phyloP scores from a whole-genome alignment of 2,329 filamentous ascomycete genomes.

The Diaporthe ilicicola region DNA sequence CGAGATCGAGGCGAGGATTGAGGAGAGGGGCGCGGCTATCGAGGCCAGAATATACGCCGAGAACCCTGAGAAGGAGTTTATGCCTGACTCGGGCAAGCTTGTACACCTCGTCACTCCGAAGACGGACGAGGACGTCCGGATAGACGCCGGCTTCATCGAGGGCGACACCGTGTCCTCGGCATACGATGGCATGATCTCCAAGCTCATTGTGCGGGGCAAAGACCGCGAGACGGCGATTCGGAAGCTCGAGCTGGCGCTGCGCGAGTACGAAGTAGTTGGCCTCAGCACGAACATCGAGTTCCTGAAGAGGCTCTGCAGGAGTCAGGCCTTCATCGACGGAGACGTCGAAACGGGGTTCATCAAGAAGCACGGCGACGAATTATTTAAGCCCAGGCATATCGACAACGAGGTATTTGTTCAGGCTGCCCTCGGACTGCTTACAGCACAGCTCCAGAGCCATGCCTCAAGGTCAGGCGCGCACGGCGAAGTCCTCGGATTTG shows the following conservation, averaged over 20 bases:
- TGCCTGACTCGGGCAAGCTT: constrained; percentile 90
- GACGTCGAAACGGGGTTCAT: constrained; percentile 98
- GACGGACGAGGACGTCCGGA: constrained; percentile 77
- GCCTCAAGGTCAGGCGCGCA: constrained; percentile 47
- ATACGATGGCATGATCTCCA: constrained; percentile 99
- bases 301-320: constrained; percentile 85
- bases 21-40: constrained; percentile 82
- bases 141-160: constrained; percentile 91
- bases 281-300: constrained; percentile 97
- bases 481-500: constrained; percentile 64
- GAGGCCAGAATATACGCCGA: constrained; percentile 98
- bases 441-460: constrained; percentile 52
- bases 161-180: constrained; percentile 93
- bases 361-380: constrained; percentile 81
- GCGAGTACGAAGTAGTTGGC: constrained; percentile 91
- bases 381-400: constrained; percentile 73
- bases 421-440: constrained; percentile 80
- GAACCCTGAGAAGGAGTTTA: constrained; percentile 89
- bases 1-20: constrained; percentile 78
- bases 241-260: constrained; percentile 81
- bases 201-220: constrained; percentile 88
- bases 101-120: constrained; percentile 81
- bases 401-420: constrained; percentile 83
- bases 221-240: constrained; percentile 83
- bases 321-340: constrained; percentile 82